Base-by-base conservation (phyloP, 2,329 filamentous ascomycete species). In the Pseudogymnoascus sp. region DNA sequence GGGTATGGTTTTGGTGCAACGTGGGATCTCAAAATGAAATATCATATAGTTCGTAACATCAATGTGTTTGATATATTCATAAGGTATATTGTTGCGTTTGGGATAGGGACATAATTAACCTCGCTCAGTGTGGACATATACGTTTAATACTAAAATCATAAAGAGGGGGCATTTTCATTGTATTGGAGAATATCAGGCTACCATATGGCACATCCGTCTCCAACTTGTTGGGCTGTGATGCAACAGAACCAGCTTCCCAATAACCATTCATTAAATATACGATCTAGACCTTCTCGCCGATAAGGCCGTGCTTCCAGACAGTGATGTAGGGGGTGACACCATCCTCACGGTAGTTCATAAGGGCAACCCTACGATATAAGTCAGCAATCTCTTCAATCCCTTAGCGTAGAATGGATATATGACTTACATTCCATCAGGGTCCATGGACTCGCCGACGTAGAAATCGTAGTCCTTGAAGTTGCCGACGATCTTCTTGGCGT, bases 401-500 rank as follows among this genome's bases (percentile, higher is more conserved):
- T 59, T 64, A 43, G 63, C 9, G 21, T 49, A 6, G 7, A 41
- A 62, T 63, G 58, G 45, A 31, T 55, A 45, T 23, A 64, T 35
- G 62, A 84, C 89, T 74, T 81, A 95, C 95, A 97, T 96, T 82
- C 89, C 93, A 74, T 96, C 90, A 71, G 89, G 88, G 79, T 96
- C 86, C 91, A 96, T 96, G 71, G 86, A 89, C 83, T 95, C 88
- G 80, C 93, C 93, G 71, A 89, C 91, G 79, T 89, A 90, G 80
- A 97, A 93, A 78, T 97, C 93, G 78, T 88, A 96, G 83, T 97
- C 91, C 82, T 96, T 93, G 84, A 96, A 96, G 81, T 91, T 93
- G 76, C 75, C 80, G 64, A 88, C 81, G 69, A 96, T 83, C 75
- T 85, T 86, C 82, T 96, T 96, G 78, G 90, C 88, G 75, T 85